Base-by-base conservation (phyloP, 108 stramenopile species). In the Stephanodiscus minutulus region DNA sequence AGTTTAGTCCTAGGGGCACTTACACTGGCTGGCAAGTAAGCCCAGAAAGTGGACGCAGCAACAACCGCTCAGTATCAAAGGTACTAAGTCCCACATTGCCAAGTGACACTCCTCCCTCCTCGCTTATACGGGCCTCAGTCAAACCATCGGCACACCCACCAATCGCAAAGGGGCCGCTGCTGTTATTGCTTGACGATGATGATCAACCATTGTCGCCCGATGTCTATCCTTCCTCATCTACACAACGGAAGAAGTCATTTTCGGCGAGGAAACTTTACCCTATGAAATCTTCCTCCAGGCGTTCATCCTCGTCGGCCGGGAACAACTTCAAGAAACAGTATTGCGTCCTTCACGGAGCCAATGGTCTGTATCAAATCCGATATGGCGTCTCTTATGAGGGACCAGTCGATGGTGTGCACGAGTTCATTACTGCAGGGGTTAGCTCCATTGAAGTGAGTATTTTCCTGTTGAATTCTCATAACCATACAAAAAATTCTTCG, bases 341-440 rank as follows among this genome's bases (percentile, higher is more conserved):
- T 24, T 72, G 71, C 41, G 72, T 73, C 3, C 39, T 80, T 13
- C 79, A 80, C 35, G 79, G 79, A 8, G 25, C 72, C 0, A 73
- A 73, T 64, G 79, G 79, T 7, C 54, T 80, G 0, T 80, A 80
- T 64, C 79, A 80, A 59, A 53, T 80, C 20, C 72, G 79, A 33
- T 80, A 73, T 60, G 79, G 79, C 18, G 56, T 63, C 18, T 52
- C 69, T 1, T 64, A 52, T 4, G 27, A 39, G 12, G 66, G 54
- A 3, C 55, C 61, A 29, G 62, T 68, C 9, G 55, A 43, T 21
- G 79, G 79, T 22, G 79, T 80, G 2, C 72, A 55, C 39, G 79
- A 80, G 55, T 80, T 80, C 29, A 68, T 80, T 28, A 80, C 79
- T 44, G 68, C 72, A 13, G 66, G 71, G 10, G 79, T 80, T 28